These are phyloP conservation scores for Schoenoplectus tabernaemontani DNA, from an alignment of 202 grass and related monocot genomes.

Conservation along the genomic window DNA sequence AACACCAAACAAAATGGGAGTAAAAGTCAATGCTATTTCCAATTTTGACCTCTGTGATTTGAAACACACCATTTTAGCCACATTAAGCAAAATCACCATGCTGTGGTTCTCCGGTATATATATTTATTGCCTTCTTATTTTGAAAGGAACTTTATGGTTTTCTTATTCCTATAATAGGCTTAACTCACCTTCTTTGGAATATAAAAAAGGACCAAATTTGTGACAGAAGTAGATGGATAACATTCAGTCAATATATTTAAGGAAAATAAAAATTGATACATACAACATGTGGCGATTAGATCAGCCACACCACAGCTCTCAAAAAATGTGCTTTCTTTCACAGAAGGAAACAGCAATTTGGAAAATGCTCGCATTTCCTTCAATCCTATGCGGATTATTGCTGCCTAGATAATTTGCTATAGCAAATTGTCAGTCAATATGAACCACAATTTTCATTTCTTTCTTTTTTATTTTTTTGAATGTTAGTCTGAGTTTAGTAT, in stretches of 20 bases:
- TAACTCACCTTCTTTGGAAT: background rate
- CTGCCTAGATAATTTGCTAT: conserved; percentile 47
- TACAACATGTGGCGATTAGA: conserved; percentile 92
- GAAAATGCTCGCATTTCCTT: conserved; percentile 90
- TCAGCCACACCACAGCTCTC: conserved; percentile 95
- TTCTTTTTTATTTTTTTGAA: too few species aligned
- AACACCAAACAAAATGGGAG: background rate
- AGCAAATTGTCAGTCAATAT: background rate
- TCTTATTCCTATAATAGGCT: background rate
- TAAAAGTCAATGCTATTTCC: background rate
- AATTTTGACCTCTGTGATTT: background rate
- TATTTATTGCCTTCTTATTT: background rate
- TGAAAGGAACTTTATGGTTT: background rate
- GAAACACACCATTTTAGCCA: background rate
- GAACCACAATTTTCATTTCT: background rate
- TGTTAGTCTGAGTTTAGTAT: too few species aligned
- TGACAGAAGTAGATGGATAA: background rate
- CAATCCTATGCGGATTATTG: conserved; percentile 91
- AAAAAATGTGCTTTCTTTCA: conserved; percentile 92
- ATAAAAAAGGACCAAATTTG: background rate
- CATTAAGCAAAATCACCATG: background rate
- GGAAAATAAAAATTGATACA: conserved; percentile 32
- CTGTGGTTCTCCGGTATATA: too few species aligned
- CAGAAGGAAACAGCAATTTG: conserved; percentile 79
- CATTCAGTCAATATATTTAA: conserved; percentile 2